phyloP scores from a whole-genome alignment of 2,329 filamentous ascomycete genomes.

The Septoria linicola region DNA sequence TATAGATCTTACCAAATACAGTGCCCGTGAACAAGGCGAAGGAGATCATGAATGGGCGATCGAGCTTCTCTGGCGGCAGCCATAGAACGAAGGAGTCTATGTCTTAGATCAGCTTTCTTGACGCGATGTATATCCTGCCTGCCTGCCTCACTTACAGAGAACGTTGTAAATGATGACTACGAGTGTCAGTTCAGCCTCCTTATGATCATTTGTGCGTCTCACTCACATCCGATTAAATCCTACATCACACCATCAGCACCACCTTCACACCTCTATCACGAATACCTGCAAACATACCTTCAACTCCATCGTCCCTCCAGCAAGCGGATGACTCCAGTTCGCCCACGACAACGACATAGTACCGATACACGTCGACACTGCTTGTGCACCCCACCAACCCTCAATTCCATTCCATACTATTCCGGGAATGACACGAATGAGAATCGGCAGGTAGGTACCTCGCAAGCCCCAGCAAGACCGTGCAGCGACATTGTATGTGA shows the following conservation, averaged over 20 bases:
- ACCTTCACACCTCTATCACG: neutral
- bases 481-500: slow-evolving; percentile 20
- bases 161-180: slow-evolving; percentile 19
- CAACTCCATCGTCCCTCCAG: slow-evolving; percentile 19
- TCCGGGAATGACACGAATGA: slow-evolving; percentile 20
- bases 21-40: slow-evolving; percentile 17
- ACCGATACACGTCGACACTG: slow-evolving; percentile 19
- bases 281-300: neutral
- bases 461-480: slow-evolving; percentile 15
- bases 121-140: no score
- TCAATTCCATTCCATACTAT: slow-evolving; percentile 23
- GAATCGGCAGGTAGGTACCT: slow-evolving; percentile 17
- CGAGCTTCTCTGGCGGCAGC: slow-evolving; percentile 19
- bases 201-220: neutral
- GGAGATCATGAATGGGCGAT: slow-evolving; percentile 18
- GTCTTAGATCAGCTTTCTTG: neutral
- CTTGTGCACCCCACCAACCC: slow-evolving; percentile 20
- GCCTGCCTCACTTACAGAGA: slow-evolving; percentile 4
- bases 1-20: slow-evolving; percentile 14
- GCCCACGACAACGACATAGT: slow-evolving; percentile 20
- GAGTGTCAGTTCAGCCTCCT: neutral
- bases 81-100: slow-evolving; percentile 16
- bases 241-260: neutral
- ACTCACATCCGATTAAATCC: slow-evolving; percentile 21
- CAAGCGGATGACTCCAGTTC: slow-evolving; percentile 18